Evolutionary conservation across 768 basidiomycete species (phyloP).

Genomic region (Tylopilus felleus): DNA sequence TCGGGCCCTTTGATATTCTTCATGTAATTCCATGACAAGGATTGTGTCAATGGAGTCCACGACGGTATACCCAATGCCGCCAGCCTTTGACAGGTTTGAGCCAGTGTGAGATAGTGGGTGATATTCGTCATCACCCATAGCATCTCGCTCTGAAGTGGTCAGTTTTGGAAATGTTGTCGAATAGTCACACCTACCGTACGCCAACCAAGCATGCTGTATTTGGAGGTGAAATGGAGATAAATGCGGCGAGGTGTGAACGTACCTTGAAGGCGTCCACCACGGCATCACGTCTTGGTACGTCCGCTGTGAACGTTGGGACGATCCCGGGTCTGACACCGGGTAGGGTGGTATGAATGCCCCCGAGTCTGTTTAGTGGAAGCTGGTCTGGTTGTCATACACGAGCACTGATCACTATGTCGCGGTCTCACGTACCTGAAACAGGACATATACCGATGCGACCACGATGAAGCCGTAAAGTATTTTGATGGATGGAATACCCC

Average conservation of each 20-base stretch:
- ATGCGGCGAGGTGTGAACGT: slow-evolving; percentile 18
- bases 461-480: slow-evolving; percentile 11
- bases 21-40: slow-evolving; percentile 76
- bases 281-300: slow-evolving; percentile 61
- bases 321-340: slow-evolving; percentile 20
- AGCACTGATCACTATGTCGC: not conserved
- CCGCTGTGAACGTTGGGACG: slow-evolving; percentile 42
- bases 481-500: not conserved
- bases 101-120: slow-evolving; percentile 78
- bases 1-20: slow-evolving; percentile 75
- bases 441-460: slow-evolving; percentile 6
- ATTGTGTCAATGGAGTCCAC: slow-evolving; percentile 87
- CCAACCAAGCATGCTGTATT: slow-evolving; percentile 75
- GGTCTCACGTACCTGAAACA: slow-evolving; percentile 20
- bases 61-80: slow-evolving; percentile 87
- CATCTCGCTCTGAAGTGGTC: slow-evolving; percentile 64
- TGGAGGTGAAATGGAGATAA: slow-evolving; percentile 7
- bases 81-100: slow-evolving; percentile 71
- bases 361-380: slow-evolving; percentile 15
- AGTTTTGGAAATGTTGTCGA: slow-evolving; percentile 5
- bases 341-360: slow-evolving; percentile 6
- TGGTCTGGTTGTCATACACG: slow-evolving; percentile 6
- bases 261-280: slow-evolving; percentile 81
- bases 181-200: slow-evolving; percentile 61
- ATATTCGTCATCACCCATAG: slow-evolving; percentile 91